Conservation (phyloP, 768 basidiomycete genomes). For the Podaxis sp. region DNA sequence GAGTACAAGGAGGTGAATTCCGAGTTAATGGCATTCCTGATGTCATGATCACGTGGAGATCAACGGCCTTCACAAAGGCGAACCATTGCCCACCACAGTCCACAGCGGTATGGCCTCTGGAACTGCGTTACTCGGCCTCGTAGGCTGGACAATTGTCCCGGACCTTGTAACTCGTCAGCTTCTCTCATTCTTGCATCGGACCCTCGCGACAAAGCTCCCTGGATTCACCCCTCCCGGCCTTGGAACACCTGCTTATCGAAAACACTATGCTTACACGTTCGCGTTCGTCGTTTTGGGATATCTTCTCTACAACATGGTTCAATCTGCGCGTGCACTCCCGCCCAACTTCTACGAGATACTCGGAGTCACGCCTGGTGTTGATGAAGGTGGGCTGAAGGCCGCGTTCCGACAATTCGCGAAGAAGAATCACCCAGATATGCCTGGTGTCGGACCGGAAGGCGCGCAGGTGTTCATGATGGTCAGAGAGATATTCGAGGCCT, state of each 20-base stretch:
- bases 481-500: slow-evolving; percentile 72
- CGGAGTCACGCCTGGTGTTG: slow-evolving; percentile 58
- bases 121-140: slow-evolving; percentile 31
- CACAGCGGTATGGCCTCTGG: slow-evolving; percentile 18
- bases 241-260: slow-evolving; percentile 44
- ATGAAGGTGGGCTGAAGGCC: slow-evolving; percentile 64
- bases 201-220: slow-evolving; percentile 22
- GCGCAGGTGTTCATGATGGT: slow-evolving; percentile 69
- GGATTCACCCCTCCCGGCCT: slow-evolving; percentile 35
- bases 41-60: slow-evolving; percentile 8
- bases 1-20: not conserved
- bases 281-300: slow-evolving; percentile 64
- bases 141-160: slow-evolving; percentile 70
- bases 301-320: slow-evolving; percentile 62
- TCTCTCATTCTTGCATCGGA: slow-evolving; percentile 40
- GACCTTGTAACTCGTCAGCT: slow-evolving; percentile 55
- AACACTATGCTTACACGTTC: slow-evolving; percentile 66
- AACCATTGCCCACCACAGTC: slow-evolving; percentile 14
- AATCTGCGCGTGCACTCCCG: slow-evolving; percentile 53
- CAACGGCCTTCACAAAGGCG: not conserved
- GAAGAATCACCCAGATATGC: slow-evolving; percentile 75
- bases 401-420: slow-evolving; percentile 79
- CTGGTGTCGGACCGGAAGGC: slow-evolving; percentile 52
- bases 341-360: slow-evolving; percentile 83
- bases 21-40: not conserved